Evolutionary conservation across 805 yeast genomes (phyloP).

Genomic region (Huiozyma sinensis): DNA sequence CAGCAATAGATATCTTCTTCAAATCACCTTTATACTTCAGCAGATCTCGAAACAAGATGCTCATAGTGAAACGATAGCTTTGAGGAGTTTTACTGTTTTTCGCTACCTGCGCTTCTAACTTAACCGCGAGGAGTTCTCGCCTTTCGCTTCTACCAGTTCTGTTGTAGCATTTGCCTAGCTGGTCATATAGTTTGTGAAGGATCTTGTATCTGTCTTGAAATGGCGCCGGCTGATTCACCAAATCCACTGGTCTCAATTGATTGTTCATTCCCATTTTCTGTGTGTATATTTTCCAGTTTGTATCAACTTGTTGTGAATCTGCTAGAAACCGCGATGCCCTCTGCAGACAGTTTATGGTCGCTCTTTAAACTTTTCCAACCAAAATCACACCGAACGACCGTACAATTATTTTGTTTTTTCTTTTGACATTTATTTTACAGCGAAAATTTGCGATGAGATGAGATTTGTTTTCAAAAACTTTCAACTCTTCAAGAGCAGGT

Average conservation of each 20-base stretch:
- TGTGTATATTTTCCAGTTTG: too few species aligned
- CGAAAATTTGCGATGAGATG: too few species aligned
- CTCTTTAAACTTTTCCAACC: too few species aligned
- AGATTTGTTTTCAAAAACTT: too few species aligned
- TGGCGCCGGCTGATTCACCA: constrained; percentile 22
- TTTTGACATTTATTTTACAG: too few species aligned
- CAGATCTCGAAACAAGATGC: constrained; percentile 24
- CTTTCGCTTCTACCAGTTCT: constrained; percentile 1
- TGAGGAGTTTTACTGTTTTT: constrained; percentile 19
- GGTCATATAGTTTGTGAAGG: constrained; percentile 18
- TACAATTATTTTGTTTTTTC: too few species aligned
- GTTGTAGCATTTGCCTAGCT: constrained; percentile 13
- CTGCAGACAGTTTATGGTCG: too few species aligned
- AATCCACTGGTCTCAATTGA: constrained; percentile 20
- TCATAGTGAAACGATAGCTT: constrained; percentile 24
- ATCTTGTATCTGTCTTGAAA: constrained; percentile 26
- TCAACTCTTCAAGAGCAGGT: too few species aligned
- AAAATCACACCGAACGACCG: too few species aligned
- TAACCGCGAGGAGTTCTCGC: constrained; percentile 15
- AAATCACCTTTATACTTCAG: constrained; percentile 22
- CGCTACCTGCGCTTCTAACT: constrained; percentile 21
- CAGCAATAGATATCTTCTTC: constrained; percentile 14
- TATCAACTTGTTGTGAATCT: too few species aligned
- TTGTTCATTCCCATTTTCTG: background rate
- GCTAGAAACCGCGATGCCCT: too few species aligned